Evolutionary conservation across 2,329 filamentous ascomycete genomes (phyloP).

Genomic region (Pseudocercospora eumusae): DNA sequence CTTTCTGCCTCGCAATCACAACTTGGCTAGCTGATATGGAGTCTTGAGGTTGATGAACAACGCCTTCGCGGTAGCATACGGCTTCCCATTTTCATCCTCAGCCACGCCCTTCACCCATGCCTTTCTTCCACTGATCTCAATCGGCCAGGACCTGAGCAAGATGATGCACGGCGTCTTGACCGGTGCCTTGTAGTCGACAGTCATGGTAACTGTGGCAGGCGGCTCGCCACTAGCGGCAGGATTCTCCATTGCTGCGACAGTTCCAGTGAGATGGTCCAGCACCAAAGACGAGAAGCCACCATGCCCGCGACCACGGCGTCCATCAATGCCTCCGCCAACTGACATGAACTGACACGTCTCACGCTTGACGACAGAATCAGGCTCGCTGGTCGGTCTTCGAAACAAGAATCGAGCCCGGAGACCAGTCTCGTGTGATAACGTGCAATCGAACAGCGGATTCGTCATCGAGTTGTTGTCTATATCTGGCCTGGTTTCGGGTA

Average conservation of each 20-base stretch:
- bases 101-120: constrained; percentile 26
- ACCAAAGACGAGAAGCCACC: constrained; percentile 30
- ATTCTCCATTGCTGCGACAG: constrained; percentile 10
- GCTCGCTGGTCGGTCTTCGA: constrained; percentile 23
- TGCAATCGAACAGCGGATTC: constrained; percentile 26
- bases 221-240: constrained; percentile 7
- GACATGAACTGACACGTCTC: constrained; percentile 30
- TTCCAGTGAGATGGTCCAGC: constrained; percentile 28
- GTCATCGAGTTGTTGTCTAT: neutral
- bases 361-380: constrained; percentile 18
- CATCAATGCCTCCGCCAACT: constrained; percentile 28
- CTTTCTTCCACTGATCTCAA: constrained; percentile 26
- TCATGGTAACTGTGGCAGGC: constrained; percentile 31
- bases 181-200: constrained; percentile 30
- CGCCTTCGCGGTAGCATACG: constrained; percentile 26
- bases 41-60: constrained; percentile 25
- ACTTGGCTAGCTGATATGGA: neutral
- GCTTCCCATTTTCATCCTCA: constrained; percentile 26
- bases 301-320: constrained; percentile 29
- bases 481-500: neutral
- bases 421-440: constrained; percentile 20
- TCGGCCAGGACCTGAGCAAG: constrained; percentile 27
- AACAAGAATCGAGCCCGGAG: constrained; percentile 27
- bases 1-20: neutral
- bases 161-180: constrained; percentile 28